Base-by-base conservation (phyloP, 352 stramenopile species). In the Phytophthora vignae region DNA sequence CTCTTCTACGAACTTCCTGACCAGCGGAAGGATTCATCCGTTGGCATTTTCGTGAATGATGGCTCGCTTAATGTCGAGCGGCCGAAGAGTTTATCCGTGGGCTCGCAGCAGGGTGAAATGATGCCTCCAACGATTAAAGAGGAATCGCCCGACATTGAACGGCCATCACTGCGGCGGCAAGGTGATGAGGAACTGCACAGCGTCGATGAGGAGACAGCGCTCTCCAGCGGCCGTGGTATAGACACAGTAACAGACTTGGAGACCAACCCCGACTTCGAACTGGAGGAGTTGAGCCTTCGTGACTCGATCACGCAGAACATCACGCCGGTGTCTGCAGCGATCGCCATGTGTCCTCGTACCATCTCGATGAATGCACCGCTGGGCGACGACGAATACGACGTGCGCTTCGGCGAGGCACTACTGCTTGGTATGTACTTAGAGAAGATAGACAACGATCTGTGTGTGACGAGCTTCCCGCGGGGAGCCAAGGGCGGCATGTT, bases 1-100 rank as follows among this genome's bases (percentile, higher is more conserved):
- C 70, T 96, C 38, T 96, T 96, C 68, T 96, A 94, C 74, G 89
- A 96, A 58, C 77, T 96, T 2, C 89, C 89, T 6, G 88, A 94
- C 48, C 81, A 88, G 60, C 87, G 88, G 5, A 94, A 93, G 57
- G 88, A 95, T 60, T 95, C 88, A 8, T 95, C 88, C 12, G 85
- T 95, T 9, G 88, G 83, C 56, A 65, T 93, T 22, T 81, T 90
- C 27, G 49, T 83, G 11, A 77, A 74, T 31, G 73, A 82, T 53
- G 61, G 67, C 6, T 69, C 63, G 8, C 31, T 74, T 0, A 73
- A 76, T 64, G 49, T 73, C 19, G 73, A 85, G 48, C 71, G 81
- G 2, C 60, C 68, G 53, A 93, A 91, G 71, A 91, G 83, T 60
- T 79, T 83, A 59, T 91, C 85, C 8, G 75, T 89, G 25, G 83